Conservation (phyloP, 768 basidiomycete genomes). For the Kondoa subrosea region DNA sequence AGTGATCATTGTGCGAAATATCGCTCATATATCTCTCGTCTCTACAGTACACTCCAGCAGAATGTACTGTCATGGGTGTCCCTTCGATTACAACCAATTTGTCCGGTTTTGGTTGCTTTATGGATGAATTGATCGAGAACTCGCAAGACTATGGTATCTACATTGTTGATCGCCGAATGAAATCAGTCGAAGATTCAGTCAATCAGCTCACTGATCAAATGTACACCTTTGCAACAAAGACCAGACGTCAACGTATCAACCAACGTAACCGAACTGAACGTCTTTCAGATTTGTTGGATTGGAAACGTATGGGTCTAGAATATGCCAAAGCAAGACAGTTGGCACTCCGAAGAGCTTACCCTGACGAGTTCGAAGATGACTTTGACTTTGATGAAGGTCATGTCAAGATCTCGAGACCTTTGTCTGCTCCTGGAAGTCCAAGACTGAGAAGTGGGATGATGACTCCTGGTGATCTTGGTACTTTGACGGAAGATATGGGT, state of each 20-base stretch:
- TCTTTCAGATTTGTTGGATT: conserved; percentile 78
- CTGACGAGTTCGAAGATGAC: conserved; percentile 62
- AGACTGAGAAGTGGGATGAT: conserved; percentile 56
- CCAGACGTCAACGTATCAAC: conserved; percentile 92
- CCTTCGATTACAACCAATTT: conserved; percentile 94
- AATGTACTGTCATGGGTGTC: conserved; percentile 99
- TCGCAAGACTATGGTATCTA: conserved; percentile 51
- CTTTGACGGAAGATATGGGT: conserved; percentile 29
- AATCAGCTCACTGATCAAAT: conserved; percentile 60
- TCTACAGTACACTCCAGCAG: conserved; percentile 39
- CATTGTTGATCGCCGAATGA: conserved; percentile 79
- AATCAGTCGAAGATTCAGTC: conserved; percentile 81
- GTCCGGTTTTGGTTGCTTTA: conserved; percentile 94
- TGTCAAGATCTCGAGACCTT: conserved; percentile 45
- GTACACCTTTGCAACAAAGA: conserved; percentile 59
- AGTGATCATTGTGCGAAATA: background rate
- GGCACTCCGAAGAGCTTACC: conserved; percentile 70
- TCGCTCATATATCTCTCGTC: background rate
- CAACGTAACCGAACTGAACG: conserved; percentile 96
- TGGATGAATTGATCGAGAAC: conserved; percentile 91
- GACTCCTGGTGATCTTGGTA: conserved; percentile 86
- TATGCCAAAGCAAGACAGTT: conserved; percentile 90
- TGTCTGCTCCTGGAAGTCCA: conserved; percentile 75
- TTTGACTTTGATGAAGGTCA: conserved; percentile 48
- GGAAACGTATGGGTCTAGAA: conserved; percentile 94